Percentiles rank a stretch among this genome's conserved stretches.
These are phyloP conservation scores for Nannizziopsis barbatae DNA, from an alignment of 2,329 filamentous ascomycete species.

Conservation along the genomic window DNA sequence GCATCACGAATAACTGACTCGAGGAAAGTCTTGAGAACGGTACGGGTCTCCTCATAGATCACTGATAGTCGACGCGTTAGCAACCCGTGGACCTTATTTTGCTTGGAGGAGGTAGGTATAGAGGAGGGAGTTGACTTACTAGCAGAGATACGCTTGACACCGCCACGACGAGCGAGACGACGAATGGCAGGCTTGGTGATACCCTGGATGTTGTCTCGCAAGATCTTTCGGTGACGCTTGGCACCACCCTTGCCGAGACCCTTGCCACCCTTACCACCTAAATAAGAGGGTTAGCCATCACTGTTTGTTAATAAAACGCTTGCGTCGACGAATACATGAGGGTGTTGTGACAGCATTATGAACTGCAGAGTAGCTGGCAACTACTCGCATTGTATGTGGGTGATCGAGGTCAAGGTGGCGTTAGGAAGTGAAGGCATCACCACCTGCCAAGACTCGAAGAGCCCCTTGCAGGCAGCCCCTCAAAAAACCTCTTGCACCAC, in stretches of 20 bases:
- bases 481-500: constrained; percentile 3
- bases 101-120: constrained; percentile 1
- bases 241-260: constrained; percentile 95
- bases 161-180: constrained; percentile 96
- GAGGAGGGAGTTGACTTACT: constrained; percentile 45
- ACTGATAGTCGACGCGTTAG: constrained; percentile 32
- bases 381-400: too few species aligned
- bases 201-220: constrained; percentile 99
- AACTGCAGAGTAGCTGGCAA: too few species aligned
- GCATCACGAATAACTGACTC: constrained; percentile 70
- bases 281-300: constrained; percentile 27
- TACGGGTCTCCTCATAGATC: constrained; percentile 76
- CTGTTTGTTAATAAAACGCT: constrained; percentile 27
- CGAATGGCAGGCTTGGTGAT: constrained; percentile 98
- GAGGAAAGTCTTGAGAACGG: constrained; percentile 74
- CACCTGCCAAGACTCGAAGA: constrained; percentile 1
- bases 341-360: too few species aligned
- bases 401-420: too few species aligned
- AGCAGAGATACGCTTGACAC: constrained; percentile 99
- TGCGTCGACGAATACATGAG: constrained; percentile 7
- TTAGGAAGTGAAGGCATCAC: not conserved
- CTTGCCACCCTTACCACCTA: constrained; percentile 92
- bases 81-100: not conserved
- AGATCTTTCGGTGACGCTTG: constrained; percentile 98
- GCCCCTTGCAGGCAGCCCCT: constrained; percentile 7